These are phyloP conservation scores for Pseudogymnoascus sp. DNA, from an alignment of 2,329 filamentous ascomycete genomes.

Conservation along the genomic window DNA sequence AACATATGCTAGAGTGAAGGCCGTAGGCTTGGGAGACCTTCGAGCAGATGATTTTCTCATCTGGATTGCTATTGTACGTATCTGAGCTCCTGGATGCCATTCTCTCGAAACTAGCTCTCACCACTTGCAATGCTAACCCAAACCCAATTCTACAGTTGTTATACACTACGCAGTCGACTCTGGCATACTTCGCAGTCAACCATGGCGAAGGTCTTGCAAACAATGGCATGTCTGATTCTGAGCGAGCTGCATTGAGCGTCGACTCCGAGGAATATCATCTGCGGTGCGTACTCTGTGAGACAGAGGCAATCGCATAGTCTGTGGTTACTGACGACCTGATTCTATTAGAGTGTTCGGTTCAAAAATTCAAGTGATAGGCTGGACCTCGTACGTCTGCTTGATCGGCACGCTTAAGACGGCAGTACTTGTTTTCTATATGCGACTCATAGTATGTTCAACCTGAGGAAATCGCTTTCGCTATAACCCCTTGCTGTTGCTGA, in stretches of 20 bases:
- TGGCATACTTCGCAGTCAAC: slow-evolving; percentile 43
- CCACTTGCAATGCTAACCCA: slow-evolving; percentile 6
- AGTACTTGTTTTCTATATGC: slow-evolving; percentile 48
- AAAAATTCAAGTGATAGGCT: slow-evolving; percentile 46
- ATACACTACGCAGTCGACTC: slow-evolving; percentile 42
- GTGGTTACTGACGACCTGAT: slow-evolving; percentile 11
- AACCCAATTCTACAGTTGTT: slow-evolving; percentile 33
- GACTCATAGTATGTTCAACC: slow-evolving; percentile 37
- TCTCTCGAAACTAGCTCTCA: no score
- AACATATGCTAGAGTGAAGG: slow-evolving; percentile 40
- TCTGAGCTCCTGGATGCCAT: neutral
- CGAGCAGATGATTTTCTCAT: slow-evolving; percentile 54
- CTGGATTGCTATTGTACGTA: slow-evolving; percentile 43
- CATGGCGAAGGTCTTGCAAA: slow-evolving; percentile 46
- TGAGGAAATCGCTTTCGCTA: no score
- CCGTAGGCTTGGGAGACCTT: slow-evolving; percentile 43
- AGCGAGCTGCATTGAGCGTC: slow-evolving; percentile 39
- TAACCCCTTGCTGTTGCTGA: neutral
- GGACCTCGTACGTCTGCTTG: slow-evolving; percentile 45
- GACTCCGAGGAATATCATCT: slow-evolving; percentile 38
- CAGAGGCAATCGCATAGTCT: neutral
- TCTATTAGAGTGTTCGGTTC: slow-evolving; percentile 41
- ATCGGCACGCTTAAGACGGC: slow-evolving; percentile 48
- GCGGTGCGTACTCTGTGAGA: slow-evolving; percentile 13
- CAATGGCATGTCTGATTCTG: slow-evolving; percentile 46